Conservation (phyloP, 2,329 filamentous ascomycete genomes). For the Alternaria postmessia region DNA sequence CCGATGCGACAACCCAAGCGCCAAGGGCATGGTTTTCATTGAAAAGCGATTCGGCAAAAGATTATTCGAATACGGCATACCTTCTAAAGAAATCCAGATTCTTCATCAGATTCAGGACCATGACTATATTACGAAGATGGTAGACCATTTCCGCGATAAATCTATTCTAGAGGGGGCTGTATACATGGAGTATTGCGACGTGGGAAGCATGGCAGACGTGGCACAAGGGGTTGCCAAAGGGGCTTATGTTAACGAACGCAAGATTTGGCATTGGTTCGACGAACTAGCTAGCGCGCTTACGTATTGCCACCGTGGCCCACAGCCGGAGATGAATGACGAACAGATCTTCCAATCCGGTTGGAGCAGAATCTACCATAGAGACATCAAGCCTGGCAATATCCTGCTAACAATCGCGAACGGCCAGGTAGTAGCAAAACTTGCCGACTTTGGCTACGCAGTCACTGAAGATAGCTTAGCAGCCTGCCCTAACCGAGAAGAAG, state of each 20-base stretch:
- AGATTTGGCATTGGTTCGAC: conserved; percentile 27
- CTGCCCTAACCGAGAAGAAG: not conserved
- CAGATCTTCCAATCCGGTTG: conserved; percentile 13
- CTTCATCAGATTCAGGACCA: conserved; percentile 22
- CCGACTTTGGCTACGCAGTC: conserved; percentile 26
- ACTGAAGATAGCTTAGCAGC: conserved; percentile 12
- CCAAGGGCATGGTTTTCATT: conserved; percentile 14
- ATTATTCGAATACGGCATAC: conserved; percentile 3
- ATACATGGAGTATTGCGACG: conserved; percentile 27
- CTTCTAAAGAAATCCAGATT: conserved; percentile 20
- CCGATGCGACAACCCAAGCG: conserved; percentile 8
- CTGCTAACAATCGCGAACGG: conserved; percentile 17
- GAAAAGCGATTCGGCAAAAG: conserved; percentile 20
- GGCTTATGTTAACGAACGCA: conserved; percentile 14
- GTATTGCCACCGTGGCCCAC: conserved; percentile 24
- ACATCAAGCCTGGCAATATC: conserved; percentile 31
- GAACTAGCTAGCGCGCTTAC: conserved; percentile 18
- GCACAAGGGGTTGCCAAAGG: not conserved
- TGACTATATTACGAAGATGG: conserved; percentile 16
- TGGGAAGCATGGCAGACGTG: conserved; percentile 14
- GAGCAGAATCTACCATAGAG: conserved; percentile 26
- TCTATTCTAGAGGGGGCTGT: conserved; percentile 9
- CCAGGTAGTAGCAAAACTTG: conserved; percentile 26
- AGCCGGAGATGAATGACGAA: conserved; percentile 12
- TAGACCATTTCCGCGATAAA: conserved; percentile 23